Conservation (phyloP, 2,329 filamentous ascomycete species). For the Lecanosticta acicola region DNA sequence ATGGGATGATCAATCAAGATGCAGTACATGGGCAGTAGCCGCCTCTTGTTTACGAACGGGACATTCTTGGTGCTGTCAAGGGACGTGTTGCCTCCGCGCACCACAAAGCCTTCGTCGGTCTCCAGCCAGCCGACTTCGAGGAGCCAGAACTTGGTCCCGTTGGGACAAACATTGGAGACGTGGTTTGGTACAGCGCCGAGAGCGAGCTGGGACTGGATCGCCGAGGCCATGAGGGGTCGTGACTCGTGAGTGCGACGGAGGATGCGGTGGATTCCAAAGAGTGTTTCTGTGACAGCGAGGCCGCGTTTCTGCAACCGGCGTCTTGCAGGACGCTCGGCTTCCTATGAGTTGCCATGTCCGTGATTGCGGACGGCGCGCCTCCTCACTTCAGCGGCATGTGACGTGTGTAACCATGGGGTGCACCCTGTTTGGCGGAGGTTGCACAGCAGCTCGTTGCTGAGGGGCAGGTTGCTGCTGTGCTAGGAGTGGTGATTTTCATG, state of each 20-base stretch:
- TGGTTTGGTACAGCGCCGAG: slow-evolving; percentile 30
- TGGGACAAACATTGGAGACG: slow-evolving; percentile 36
- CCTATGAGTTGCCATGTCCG: neutral
- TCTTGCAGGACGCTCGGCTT: neutral
- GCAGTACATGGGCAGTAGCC: slow-evolving; percentile 39
- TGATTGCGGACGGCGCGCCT: neutral
- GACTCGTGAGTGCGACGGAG: neutral
- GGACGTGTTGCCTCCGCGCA: slow-evolving; percentile 39
- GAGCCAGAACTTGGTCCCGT: slow-evolving; percentile 44
- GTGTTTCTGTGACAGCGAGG: neutral
- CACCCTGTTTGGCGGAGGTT: neutral
- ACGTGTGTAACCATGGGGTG: neutral
- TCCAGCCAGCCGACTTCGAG: slow-evolving; percentile 42
- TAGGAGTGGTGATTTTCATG: too few relatives aligned
- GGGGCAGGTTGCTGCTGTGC: slow-evolving; percentile 2
- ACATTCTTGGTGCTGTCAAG: slow-evolving; percentile 30
- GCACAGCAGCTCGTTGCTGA: neutral
- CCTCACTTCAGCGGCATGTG: neutral
- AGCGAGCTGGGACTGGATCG: slow-evolving; percentile 29
- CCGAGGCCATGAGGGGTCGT: slow-evolving; percentile 9
- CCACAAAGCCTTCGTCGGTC: slow-evolving; percentile 44
- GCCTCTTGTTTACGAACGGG: slow-evolving; percentile 39
- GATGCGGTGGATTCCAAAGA: neutral
- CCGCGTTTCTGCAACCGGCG: neutral
- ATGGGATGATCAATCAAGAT: slow-evolving; percentile 43